Percentiles rank a stretch among this genome's conserved stretches.
phyloP scores from a whole-genome alignment of 805 yeast genomes.

The Yarrowia sp. region DNA sequence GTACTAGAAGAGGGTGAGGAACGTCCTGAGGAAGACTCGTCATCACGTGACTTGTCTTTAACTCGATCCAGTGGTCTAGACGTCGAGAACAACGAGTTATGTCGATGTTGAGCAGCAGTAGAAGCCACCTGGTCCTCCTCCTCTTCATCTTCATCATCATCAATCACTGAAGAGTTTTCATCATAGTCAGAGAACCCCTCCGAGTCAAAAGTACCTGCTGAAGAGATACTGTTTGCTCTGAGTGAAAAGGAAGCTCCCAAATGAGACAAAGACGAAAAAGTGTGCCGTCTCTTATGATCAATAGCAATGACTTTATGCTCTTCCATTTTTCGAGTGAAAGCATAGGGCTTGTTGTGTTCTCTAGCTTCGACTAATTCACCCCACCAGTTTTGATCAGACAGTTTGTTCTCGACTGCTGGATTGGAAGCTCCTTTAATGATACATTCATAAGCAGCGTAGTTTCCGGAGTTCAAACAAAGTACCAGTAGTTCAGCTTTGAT shows the following conservation, averaged over 20 bases:
- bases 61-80: constrained; percentile 14
- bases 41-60: constrained; percentile 5
- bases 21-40: constrained; percentile 11
- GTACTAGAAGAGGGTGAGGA: not conserved
- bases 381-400: constrained; percentile 87
- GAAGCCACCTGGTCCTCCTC: constrained; percentile 36
- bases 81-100: constrained; percentile 15
- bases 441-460: constrained; percentile 63
- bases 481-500: constrained; percentile 82
- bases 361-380: constrained; percentile 44
- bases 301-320: constrained; percentile 19
- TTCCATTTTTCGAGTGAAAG: constrained; percentile 1
- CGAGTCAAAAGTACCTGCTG: constrained; percentile 34
- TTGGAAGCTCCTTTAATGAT: constrained; percentile 60
- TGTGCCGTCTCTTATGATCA: constrained; percentile 37
- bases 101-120: constrained; percentile 31
- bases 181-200: constrained; percentile 30
- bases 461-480: constrained; percentile 58
- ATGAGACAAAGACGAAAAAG: constrained; percentile 64
- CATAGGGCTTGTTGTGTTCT: constrained; percentile 10
- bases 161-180: constrained; percentile 31
- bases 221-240: constrained; percentile 56
- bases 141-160: constrained; percentile 34
- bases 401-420: constrained; percentile 27
- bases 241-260: constrained; percentile 78